Conservation (phyloP, 768 basidiomycete species). For the Melanogaster broomeanus region DNA sequence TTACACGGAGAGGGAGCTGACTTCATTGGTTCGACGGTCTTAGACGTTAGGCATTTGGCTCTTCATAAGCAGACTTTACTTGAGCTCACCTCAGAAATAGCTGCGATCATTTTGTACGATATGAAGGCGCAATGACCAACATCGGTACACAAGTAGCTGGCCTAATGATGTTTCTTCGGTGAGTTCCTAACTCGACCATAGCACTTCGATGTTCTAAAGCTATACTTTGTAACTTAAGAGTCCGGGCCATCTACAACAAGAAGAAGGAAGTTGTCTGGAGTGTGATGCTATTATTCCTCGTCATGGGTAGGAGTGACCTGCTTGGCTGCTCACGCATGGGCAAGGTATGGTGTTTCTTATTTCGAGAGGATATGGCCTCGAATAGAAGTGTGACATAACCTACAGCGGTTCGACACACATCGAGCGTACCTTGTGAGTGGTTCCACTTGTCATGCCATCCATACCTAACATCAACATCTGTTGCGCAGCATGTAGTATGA, state of each 20-base stretch:
- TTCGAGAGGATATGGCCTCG: neutral
- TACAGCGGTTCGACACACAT: constrained; percentile 12
- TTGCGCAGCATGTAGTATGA: constrained; percentile 42
- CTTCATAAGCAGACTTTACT: neutral
- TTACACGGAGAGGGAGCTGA: neutral
- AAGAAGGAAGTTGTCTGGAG: constrained; percentile 8
- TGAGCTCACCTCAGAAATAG: constrained; percentile 22
- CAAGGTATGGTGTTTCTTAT: constrained; percentile 40
- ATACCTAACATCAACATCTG: constrained; percentile 30
- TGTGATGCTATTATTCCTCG: constrained; percentile 34
- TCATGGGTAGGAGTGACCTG: constrained; percentile 50
- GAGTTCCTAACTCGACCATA: constrained; percentile 4
- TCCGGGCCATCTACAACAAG: constrained; percentile 16
- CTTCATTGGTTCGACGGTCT: neutral
- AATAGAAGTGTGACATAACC: neutral
- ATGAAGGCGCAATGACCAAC: constrained; percentile 49
- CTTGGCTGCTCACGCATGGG: constrained; percentile 54
- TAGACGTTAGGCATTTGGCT: constrained; percentile 12
- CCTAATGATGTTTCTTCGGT: constrained; percentile 48
- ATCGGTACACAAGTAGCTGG: constrained; percentile 41
- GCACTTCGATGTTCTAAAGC: neutral
- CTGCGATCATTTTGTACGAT: constrained; percentile 49
- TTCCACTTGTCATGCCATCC: constrained; percentile 9
- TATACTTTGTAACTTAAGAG: constrained; percentile 8
- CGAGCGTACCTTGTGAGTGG: constrained; percentile 11